A percentile compares a stretch with the other conserved stretches of the same genome.
Conservation (phyloP, 2,329 filamentous ascomycete species). For the Fusarium pseudograminearum region DNA sequence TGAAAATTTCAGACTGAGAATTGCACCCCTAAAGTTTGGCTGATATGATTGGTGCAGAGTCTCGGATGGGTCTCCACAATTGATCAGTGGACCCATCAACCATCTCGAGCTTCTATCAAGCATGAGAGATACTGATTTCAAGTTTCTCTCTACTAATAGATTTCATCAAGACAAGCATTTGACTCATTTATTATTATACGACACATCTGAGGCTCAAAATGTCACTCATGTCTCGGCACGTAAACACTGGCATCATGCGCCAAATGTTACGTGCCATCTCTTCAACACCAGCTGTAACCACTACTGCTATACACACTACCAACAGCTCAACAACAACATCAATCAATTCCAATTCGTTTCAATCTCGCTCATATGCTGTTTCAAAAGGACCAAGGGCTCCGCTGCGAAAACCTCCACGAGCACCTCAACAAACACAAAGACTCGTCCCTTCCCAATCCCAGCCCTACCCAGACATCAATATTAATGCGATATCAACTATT, state of each 20-base stretch:
- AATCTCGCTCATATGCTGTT: conserved; percentile 37
- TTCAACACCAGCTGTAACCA: not conserved
- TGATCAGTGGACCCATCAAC: conserved; percentile 27
- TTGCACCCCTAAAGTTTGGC: conserved; percentile 14
- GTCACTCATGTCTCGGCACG: conserved; percentile 13
- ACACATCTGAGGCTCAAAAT: not conserved
- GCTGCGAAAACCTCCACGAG: conserved; percentile 16
- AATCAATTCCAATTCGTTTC: conserved; percentile 2
- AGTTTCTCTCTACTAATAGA: not conserved
- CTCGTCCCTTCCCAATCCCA: not conserved
- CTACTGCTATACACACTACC: conserved; percentile 1
- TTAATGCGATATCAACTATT: not conserved
- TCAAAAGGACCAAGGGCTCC: conserved; percentile 24
- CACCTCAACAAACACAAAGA: conserved; percentile 30
- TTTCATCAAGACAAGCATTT: not conserved
- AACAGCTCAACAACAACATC: not conserved
- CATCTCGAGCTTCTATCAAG: conserved; percentile 20
- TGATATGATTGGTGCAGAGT: conserved; percentile 37
- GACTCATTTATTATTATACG: not conserved
- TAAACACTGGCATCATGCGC: conserved; percentile 9
- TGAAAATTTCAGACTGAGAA: conserved; percentile 37
- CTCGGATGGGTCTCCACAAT: conserved; percentile 1
- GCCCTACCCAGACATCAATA: not conserved
- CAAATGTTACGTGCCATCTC: conserved; percentile 21
- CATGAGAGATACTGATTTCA: not conserved